phyloP scores from a whole-genome alignment of 345 rosid species.

The Physaria fendleri region DNA sequence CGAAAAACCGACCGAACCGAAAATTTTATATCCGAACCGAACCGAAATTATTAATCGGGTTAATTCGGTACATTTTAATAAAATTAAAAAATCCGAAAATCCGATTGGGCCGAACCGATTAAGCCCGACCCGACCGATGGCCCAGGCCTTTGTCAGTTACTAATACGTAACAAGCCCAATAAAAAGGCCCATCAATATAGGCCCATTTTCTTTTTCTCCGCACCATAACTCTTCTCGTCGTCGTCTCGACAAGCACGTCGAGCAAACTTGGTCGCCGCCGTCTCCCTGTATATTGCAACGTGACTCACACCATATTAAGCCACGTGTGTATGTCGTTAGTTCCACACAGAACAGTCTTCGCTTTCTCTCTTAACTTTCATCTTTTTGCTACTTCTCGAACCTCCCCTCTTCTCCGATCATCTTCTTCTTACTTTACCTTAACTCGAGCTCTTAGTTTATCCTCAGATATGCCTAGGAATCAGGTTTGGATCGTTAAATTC shows the following conservation, averaged over 20 bases:
- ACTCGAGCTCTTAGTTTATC: slow-evolving; percentile 26
- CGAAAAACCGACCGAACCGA: no score
- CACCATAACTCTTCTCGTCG: background rate
- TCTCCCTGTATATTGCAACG: background rate
- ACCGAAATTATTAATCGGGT: no score
- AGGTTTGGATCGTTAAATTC: slow-evolving; percentile 32
- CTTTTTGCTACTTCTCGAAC: background rate
- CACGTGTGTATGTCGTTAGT: slow-evolving; percentile 37
- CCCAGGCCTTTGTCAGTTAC: no score
- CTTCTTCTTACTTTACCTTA: slow-evolving; percentile 20
- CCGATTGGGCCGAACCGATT: no score
- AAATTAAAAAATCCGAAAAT: no score
- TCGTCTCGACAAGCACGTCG: slow-evolving; percentile 5
- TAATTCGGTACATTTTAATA: no score
- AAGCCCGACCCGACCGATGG: no score
- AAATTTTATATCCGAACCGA: no score
- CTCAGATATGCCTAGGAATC: slow-evolving; percentile 33
- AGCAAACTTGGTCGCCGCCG: slow-evolving; percentile 4
- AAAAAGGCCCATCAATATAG: no score
- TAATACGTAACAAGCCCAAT: no score
- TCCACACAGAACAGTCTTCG: slow-evolving; percentile 32
- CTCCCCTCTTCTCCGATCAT: slow-evolving; percentile 30
- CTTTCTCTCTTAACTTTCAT: slow-evolving; percentile 16
- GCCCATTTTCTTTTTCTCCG: no score
- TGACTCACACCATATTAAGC: background rate